A percentile compares a stretch with the other conserved stretches of the same genome.
These are phyloP conservation scores for Ophioceras dolichostomum DNA, from an alignment of 2,329 filamentous ascomycete genomes.

Conservation along the genomic window DNA sequence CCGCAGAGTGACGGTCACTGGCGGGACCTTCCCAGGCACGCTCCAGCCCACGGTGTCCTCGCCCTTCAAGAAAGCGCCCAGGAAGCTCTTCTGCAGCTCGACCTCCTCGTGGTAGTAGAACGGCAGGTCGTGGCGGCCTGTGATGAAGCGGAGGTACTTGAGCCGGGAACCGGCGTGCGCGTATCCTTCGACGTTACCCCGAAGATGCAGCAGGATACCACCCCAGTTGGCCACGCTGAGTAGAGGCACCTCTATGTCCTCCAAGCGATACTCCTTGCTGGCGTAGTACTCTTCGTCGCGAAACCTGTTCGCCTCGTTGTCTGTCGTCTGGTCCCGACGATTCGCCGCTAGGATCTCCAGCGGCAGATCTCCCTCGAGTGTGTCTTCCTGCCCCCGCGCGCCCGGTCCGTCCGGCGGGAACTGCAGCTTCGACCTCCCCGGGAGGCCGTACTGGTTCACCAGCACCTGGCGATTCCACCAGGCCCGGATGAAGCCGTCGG, in stretches of 20 bases:
- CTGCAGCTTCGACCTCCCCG: slow-evolving; percentile 33
- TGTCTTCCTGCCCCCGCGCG: no score
- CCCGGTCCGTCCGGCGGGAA: no score
- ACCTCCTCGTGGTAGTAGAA: slow-evolving; percentile 63
- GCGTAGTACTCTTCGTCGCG: slow-evolving; percentile 53
- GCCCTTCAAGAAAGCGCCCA: slow-evolving; percentile 59
- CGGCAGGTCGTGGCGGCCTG: slow-evolving; percentile 57
- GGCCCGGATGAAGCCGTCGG: slow-evolving; percentile 44
- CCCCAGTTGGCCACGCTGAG: slow-evolving; percentile 61
- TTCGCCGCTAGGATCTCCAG: slow-evolving; percentile 37
- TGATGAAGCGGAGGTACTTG: slow-evolving; percentile 60
- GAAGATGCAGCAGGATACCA: slow-evolving; percentile 54
- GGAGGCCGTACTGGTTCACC: slow-evolving; percentile 54
- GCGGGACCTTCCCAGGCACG: slow-evolving; percentile 40
- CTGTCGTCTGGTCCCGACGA: slow-evolving; percentile 31
- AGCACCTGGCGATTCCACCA: slow-evolving; percentile 60
- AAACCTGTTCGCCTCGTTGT: slow-evolving; percentile 38
- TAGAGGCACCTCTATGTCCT: slow-evolving; percentile 54
- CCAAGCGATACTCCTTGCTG: slow-evolving; percentile 51
- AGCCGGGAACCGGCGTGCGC: slow-evolving; percentile 49
- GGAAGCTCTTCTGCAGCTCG: slow-evolving; percentile 52
- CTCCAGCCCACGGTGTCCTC: slow-evolving; percentile 53
- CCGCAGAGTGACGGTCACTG: slow-evolving; percentile 48
- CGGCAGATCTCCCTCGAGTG: slow-evolving; percentile 44
- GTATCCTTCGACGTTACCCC: slow-evolving; percentile 58